Conservation (phyloP, 1,284 basidiomycete species). For the Sporisorium exsertum region DNA sequence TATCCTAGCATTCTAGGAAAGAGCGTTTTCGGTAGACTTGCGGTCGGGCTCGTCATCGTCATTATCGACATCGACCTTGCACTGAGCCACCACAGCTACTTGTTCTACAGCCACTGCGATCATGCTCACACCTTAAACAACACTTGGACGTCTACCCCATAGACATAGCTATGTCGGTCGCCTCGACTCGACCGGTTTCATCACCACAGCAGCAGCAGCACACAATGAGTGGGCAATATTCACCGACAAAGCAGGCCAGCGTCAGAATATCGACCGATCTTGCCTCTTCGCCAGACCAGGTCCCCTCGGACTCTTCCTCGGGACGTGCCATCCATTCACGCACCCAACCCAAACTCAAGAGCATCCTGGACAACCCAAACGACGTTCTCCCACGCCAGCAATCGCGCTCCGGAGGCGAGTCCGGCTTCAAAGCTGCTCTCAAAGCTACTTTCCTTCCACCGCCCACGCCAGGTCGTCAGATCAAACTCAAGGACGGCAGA, state of each 20-base stretch:
- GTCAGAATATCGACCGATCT: conserved; percentile 16
- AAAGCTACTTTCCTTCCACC: conserved; percentile 58
- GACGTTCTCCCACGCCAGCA: conserved; percentile 36
- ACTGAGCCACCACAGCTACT: neutral
- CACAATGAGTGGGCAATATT: neutral
- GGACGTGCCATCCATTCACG: conserved; percentile 6
- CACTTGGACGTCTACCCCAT: neutral
- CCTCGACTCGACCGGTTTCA: neutral
- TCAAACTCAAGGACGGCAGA: conserved; percentile 49
- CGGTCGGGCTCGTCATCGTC: conserved; percentile 2
- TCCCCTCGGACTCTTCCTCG: conserved; percentile 22
- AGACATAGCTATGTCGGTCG: conserved; percentile 20
- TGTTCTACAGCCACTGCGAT: neutral
- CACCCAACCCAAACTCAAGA: conserved; percentile 34
- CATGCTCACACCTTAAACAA: neutral
- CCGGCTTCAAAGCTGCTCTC: conserved; percentile 45
- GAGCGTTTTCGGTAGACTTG: too few species aligned
- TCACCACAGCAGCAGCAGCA: conserved; percentile 1
- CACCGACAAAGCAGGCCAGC: conserved; percentile 15
- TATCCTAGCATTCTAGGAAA: neutral
- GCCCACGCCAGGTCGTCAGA: conserved; percentile 49
- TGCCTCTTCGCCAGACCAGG: conserved; percentile 27
- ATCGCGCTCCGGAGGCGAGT: conserved; percentile 26
- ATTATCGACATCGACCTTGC: neutral
- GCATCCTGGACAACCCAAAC: conserved; percentile 58